Evolutionary conservation across 108 stramenopile species (phyloP), one percentile per base, ranked within the genome.

Genomic region (Seminavis robusta): DNA sequence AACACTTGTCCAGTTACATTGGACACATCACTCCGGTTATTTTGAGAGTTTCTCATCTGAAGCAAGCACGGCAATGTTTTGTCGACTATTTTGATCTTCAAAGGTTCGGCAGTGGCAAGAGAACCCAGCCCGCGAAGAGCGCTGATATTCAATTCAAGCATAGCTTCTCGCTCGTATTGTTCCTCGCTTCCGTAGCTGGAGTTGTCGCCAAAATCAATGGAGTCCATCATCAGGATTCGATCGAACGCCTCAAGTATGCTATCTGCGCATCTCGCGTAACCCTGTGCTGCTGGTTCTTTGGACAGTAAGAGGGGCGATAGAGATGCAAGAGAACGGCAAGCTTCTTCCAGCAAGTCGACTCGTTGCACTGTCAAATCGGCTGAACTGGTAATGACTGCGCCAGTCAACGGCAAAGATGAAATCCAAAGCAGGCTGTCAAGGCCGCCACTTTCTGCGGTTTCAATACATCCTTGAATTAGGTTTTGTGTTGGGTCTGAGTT

Each of bases 251-350:
- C 52, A 13, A 80, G 54, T 0, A 84, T 64, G 42, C 47, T 39
- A 25, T 40, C 45, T 2, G 79, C 76, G 73, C 76, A 78, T 25
- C 33, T 36, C 3, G 69, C 46, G 21, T 61, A 39, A 4, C 79
- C 79, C 11, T 55, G 32, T 10, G 33, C 24, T 29, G 76, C 47
- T n/a, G 61, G 62, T 10, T 27, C 36, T 3, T 78, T 60, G 10
- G 79, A 71, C 17, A 84, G 69, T 5, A 84, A 58, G 16, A 84
- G 45, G 17, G 79, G 83, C 11, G 78, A 69, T 5, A 83, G 52
- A 27, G 73, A 77, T 15, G 79, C 75, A 26, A 83, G 58, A 3
- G 66, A 62, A 21, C 63, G 71, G 29, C 76, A 83, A 2, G 82
- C 47, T 49, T 83, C 78, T 11, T 69, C 76, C 9, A 71, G 29